These are phyloP conservation scores for Furcasterigmium furcatum DNA, from an alignment of 2,329 filamentous ascomycete species.

Conservation along the genomic window DNA sequence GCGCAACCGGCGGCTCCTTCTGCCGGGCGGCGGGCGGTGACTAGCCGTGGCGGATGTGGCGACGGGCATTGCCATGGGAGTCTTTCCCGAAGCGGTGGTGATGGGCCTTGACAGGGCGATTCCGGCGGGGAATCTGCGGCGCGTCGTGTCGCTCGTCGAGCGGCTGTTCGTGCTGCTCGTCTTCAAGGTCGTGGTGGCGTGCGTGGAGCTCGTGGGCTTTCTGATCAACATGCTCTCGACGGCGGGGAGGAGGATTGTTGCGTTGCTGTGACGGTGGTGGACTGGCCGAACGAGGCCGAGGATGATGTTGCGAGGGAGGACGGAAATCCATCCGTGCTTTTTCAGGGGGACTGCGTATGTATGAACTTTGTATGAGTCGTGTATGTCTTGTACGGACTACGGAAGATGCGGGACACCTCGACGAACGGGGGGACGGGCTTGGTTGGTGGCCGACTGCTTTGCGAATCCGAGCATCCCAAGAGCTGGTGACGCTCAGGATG, in stretches of 20 bases:
- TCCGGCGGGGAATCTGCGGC: not conserved
- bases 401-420: too few species aligned
- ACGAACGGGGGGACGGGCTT: too few species aligned
- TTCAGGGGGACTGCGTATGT: not conserved
- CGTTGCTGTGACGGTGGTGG: not conserved
- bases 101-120: not conserved
- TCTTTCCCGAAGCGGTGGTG: slow-evolving; percentile 1
- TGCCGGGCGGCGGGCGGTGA: slow-evolving; percentile 17
- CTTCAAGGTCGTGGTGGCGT: not conserved
- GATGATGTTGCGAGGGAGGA: not conserved
- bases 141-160: not conserved
- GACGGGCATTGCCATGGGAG: slow-evolving; percentile 1
- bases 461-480: too few species aligned
- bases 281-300: not conserved
- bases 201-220: not conserved
- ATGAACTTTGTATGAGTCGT: too few species aligned
- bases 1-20: slow-evolving; percentile 53
- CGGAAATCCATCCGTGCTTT: too few species aligned
- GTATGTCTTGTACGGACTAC: too few species aligned
- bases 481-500: too few species aligned
- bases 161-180: not conserved
- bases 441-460: too few species aligned
- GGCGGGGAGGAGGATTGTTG: not conserved
- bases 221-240: slow-evolving; percentile 1
- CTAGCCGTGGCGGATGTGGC: slow-evolving; percentile 9